These are phyloP conservation scores for Nemania serpens DNA, from an alignment of 2,329 filamentous ascomycete species.

Conservation along the genomic window DNA sequence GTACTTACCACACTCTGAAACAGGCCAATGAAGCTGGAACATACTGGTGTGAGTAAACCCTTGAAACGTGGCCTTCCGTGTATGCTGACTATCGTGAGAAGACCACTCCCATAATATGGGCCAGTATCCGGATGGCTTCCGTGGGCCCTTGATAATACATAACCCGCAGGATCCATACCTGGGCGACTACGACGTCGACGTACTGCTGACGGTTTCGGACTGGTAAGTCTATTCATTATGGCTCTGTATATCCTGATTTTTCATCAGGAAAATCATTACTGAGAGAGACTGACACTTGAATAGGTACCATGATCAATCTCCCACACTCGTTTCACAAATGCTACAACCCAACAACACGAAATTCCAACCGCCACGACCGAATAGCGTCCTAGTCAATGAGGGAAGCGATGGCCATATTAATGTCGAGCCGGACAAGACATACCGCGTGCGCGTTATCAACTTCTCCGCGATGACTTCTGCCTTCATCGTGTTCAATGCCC, in stretches of 20 bases:
- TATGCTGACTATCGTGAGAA: slow-evolving; percentile 32
- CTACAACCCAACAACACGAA: slow-evolving; percentile 46
- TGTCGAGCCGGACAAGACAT: slow-evolving; percentile 50
- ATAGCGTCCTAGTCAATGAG: slow-evolving; percentile 50
- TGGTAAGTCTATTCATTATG: slow-evolving; percentile 48
- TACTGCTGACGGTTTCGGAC: slow-evolving; percentile 61
- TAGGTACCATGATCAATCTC: slow-evolving; percentile 50
- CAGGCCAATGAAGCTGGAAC: slow-evolving; percentile 50
- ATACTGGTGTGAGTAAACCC: slow-evolving; percentile 50
- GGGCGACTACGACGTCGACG: slow-evolving; percentile 60
- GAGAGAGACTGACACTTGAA: slow-evolving; percentile 41
- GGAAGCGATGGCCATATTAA: slow-evolving; percentile 44
- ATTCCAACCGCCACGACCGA: slow-evolving; percentile 48
- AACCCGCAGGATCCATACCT: slow-evolving; percentile 60
- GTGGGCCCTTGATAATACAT: slow-evolving; percentile 64
- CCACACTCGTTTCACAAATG: slow-evolving; percentile 47
- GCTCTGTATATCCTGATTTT: slow-evolving; percentile 23
- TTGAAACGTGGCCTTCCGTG: neutral
- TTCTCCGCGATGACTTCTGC: slow-evolving; percentile 50
- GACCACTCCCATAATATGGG: slow-evolving; percentile 67
- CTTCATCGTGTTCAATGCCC: slow-evolving; percentile 51
- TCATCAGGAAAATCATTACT: slow-evolving; percentile 44
- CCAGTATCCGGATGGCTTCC: slow-evolving; percentile 71
- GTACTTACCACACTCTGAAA: slow-evolving; percentile 5
- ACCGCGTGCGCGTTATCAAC: slow-evolving; percentile 54